A percentile compares a stretch with the other conserved stretches of the same genome.
These are phyloP conservation scores for Nemania sp. DNA, from an alignment of 2,329 filamentous ascomycete genomes.

Conservation along the genomic window DNA sequence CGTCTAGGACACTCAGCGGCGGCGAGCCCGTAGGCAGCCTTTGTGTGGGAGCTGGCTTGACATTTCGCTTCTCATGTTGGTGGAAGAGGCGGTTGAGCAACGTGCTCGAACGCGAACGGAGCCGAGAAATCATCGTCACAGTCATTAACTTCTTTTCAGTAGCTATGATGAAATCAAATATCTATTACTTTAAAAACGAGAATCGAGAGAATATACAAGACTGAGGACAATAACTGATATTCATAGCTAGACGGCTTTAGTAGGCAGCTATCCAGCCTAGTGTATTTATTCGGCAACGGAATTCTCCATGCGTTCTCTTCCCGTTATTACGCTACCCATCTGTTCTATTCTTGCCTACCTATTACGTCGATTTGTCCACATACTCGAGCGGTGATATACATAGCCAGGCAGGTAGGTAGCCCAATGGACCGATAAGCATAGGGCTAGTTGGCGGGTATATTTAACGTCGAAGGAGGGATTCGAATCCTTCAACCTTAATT, in stretches of 20 bases:
- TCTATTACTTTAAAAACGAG: background rate
- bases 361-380: background rate
- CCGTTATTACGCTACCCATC: background rate
- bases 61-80: background rate
- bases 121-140: background rate
- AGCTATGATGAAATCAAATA: conserved; percentile 8
- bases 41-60: background rate
- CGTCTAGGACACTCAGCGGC: background rate
- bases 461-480: conserved; percentile 23
- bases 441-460: conserved; percentile 7
- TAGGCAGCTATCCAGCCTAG: background rate
- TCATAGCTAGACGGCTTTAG: conserved; percentile 2
- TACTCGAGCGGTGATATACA: conserved; percentile 3
- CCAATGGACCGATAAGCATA: background rate
- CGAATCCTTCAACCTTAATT: conserved; percentile 28
- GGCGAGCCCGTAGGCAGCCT: background rate
- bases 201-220: background rate
- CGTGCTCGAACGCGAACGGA: conserved; percentile 5
- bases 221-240: background rate
- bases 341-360: conserved; percentile 3
- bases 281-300: background rate
- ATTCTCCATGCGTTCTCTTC: conserved; percentile 5
- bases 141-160: background rate
- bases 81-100: conserved; percentile 5
- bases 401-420: too few species aligned